Conservation (phyloP, 225 moss, liverwort and hornwort species). For the Physcomitrium patens region DNA sequence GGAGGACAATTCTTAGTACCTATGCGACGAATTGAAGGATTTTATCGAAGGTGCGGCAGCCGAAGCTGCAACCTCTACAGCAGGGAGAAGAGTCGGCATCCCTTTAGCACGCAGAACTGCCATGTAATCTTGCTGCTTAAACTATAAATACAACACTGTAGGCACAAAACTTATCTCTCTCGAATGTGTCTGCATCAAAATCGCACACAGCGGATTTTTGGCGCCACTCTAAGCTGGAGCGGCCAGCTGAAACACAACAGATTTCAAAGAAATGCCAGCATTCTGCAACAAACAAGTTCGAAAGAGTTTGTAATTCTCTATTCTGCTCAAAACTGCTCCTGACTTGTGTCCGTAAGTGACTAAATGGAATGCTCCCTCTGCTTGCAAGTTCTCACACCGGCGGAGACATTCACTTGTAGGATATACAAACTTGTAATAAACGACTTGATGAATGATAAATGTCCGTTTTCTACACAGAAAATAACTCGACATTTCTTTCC, state of each 20-base stretch:
- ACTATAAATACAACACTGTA: not conserved
- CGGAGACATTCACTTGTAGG: no score
- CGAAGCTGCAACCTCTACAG: slow-evolving; percentile 7
- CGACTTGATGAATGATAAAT: no score
- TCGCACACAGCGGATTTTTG: not conserved
- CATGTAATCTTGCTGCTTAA: slow-evolving; percentile 14
- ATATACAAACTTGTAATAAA: no score
- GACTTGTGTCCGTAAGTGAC: no score
- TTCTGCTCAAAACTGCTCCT: not conserved
- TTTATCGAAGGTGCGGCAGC: slow-evolving; percentile 21
- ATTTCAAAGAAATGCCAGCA: not conserved
- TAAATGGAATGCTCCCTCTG: no score
- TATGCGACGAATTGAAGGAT: slow-evolving; percentile 9
- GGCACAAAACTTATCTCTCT: not conserved
- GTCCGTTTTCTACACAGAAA: no score
- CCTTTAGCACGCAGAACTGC: slow-evolving; percentile 30
- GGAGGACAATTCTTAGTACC: not conserved
- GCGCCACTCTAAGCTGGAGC: not conserved
- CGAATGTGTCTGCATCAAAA: not conserved
- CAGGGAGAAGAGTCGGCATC: slow-evolving; percentile 22
- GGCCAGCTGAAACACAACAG: not conserved
- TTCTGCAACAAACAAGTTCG: not conserved
- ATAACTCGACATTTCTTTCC: no score
- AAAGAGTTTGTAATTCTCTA: not conserved
- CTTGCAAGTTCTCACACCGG: no score